Evolutionary conservation across 257 asterid genomes (phyloP), one percentile per base, ranked within the genome.

Genomic region (Solanum corneliomulleri): DNA sequence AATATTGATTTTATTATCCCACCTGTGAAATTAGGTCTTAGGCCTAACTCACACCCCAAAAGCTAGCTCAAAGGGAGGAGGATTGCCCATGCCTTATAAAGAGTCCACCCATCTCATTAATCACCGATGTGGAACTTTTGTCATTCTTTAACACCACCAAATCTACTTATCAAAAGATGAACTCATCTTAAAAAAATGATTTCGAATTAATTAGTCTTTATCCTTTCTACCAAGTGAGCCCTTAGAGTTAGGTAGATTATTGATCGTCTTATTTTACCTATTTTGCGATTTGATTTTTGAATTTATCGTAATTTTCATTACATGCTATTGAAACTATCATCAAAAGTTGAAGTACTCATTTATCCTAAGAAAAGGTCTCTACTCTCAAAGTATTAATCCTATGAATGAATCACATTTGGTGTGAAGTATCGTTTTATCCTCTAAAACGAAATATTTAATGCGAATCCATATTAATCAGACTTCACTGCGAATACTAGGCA

Each of bases 401-500:
- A 10, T 4, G 5, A 60, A 60, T 60, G 12, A 62, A 62, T n/a
- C 31, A 62, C 16, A n/a, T 11, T 11, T 11, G 31, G 14, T n/a
- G n/a, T 11, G 7, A 62, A 35, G 1, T 37, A 62, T 3, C 2
- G 13, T 62, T 62, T 62, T n/a, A 62, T 3, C 7, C 1, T n/a
- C 31, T n/a, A 62, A 23, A 4, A 15, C 2, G 8, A 1, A n/a
- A 62, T 15, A 1, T 62, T 10, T 31, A n/a, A 60, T 0, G 1
- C 2, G 6, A 3, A 60, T 60, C 0, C 4, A 62, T 4, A 13
- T 62, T 7, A n/a, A n/a, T 0, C 2, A 11, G 3, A 12, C 70
- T n/a, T 6, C 3, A 62, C 0, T 2, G 1, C 0, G 1, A 31
- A 11, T n/a, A 62, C 1, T 7, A 0, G 7, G 2, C 4, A 23